These are phyloP conservation scores for Cystobasidium pallidum DNA, from an alignment of 1,284 basidiomycete species.

Conservation along the genomic window DNA sequence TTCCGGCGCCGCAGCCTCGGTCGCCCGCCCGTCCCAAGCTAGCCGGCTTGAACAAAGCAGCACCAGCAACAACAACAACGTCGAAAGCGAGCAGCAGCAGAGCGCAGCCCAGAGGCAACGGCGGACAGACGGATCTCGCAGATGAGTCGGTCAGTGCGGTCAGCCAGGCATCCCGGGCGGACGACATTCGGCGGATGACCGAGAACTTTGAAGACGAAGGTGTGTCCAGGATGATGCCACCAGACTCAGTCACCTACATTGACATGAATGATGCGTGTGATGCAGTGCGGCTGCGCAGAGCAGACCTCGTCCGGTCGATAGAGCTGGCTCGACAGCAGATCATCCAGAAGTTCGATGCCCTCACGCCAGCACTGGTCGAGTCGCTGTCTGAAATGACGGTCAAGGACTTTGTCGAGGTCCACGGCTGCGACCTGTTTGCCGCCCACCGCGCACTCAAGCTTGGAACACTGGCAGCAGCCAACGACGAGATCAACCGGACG, in stretches of 20 bases:
- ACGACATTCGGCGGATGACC: constrained; percentile 2
- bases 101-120: constrained; percentile 3
- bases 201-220: constrained; percentile 39
- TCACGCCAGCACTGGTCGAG: constrained; percentile 9
- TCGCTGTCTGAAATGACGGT: constrained; percentile 27
- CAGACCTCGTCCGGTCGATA: constrained; percentile 6
- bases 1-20: background rate
- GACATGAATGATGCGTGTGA: background rate
- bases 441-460: constrained; percentile 6
- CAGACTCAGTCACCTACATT: no score
- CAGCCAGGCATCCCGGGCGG: background rate
- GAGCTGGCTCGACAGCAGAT: background rate
- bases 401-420: constrained; percentile 23
- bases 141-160: background rate
- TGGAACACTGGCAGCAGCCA: constrained; percentile 5
- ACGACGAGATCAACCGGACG: constrained; percentile 33
- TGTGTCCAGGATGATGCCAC: constrained; percentile 19
- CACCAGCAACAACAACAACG: constrained; percentile 19
- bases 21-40: constrained; percentile 9
- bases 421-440: constrained; percentile 8
- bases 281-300: constrained; percentile 6
- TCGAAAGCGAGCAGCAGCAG: background rate
- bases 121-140: background rate
- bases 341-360: constrained; percentile 1
- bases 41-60: no score